phyloP scores from a whole-genome alignment of 176 grass and related monocot genomes.

The Cocos nucifera region DNA sequence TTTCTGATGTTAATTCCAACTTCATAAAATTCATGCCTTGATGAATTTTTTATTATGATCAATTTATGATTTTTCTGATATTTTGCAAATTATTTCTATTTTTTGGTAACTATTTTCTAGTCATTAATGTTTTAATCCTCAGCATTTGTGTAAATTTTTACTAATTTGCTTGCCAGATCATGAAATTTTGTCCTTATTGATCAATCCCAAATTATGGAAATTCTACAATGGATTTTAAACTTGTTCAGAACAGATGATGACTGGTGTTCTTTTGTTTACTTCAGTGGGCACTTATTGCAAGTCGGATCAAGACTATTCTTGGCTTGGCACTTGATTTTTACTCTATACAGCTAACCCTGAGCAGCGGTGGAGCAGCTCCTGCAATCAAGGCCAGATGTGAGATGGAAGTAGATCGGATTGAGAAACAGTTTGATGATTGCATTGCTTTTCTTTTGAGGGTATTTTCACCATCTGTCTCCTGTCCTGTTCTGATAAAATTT shows the following conservation, averaged over 20 bases:
- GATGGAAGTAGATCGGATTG: conserved; percentile 78
- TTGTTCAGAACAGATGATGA: no score
- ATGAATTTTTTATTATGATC: no score
- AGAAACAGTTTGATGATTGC: conserved; percentile 93
- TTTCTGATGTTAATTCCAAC: no score
- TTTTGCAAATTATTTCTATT: no score
- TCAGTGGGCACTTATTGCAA: conserved; percentile 85
- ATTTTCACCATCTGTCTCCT: conserved; percentile 7
- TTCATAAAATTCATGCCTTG: no score
- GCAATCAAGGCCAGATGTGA: conserved; percentile 69
- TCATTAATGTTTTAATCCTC: background rate
- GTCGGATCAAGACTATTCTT: conserved; percentile 85
- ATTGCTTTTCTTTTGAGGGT: conserved; percentile 82
- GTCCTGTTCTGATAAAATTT: background rate
- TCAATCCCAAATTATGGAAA: no score
- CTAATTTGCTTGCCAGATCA: no score
- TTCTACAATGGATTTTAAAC: no score
- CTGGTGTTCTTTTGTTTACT: background rate
- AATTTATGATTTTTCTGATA: no score
- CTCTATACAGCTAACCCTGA: conserved; percentile 62
- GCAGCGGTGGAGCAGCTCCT: conserved; percentile 50
- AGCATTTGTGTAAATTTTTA: background rate
- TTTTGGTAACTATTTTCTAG: background rate
- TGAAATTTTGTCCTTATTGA: no score
- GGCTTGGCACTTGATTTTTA: conserved; percentile 83